Evolutionary conservation across 2,329 filamentous ascomycete species (phyloP), one percentile per base, ranked within the genome.

Genomic region (Botrytis fragariae): DNA sequence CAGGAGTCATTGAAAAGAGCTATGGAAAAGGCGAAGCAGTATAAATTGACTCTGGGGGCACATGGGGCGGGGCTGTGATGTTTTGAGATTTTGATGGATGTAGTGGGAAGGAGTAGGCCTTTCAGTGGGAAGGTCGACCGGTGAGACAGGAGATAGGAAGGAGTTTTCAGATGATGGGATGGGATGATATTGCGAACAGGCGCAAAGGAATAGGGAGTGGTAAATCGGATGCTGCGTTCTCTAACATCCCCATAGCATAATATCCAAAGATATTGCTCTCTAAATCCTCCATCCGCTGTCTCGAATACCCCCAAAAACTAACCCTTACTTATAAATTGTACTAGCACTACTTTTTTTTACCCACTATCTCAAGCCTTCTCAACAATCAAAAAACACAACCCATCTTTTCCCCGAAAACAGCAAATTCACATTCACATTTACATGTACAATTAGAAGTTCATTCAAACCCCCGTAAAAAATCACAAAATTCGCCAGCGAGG

Each of bases 81-180:
- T 18, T 12, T 29, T 18, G n/a, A 4, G 25, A 7, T 16, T 54
- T 1, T 6, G 44, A 48, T 51, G 1, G 48, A n/a, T 3, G 2
- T 1, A 48, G 54, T 35, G n/a, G 9, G 18, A 3, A 3, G 14
- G 14, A 8, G 12, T 2, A 1, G 3, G 12, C 0, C 0, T 0
- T 29, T 29, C 12, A 29, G 4, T 18, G 51, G 6, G 51, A 0
- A n/a, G 1, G n/a, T n/a, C 14, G 0, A 25, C 25, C 5, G 48
- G 48, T 51, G 48, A 12, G 48, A n/a, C 14, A 37, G 25, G 45
- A 22, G 12, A n/a, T 14, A 7, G 48, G 4, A 16, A 29, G 48
- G 14, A n/a, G 16, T 0, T 29, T n/a, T n/a, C 5, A 48, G 25
- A n/a, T n/a, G 5, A n/a, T 54, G 10, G 54, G 54, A 32, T n/a